A percentile compares a stretch with the other conserved stretches of the same genome.
Conservation (phyloP, 768 basidiomycete species). For the Pleurotus salmoneostramineus region DNA sequence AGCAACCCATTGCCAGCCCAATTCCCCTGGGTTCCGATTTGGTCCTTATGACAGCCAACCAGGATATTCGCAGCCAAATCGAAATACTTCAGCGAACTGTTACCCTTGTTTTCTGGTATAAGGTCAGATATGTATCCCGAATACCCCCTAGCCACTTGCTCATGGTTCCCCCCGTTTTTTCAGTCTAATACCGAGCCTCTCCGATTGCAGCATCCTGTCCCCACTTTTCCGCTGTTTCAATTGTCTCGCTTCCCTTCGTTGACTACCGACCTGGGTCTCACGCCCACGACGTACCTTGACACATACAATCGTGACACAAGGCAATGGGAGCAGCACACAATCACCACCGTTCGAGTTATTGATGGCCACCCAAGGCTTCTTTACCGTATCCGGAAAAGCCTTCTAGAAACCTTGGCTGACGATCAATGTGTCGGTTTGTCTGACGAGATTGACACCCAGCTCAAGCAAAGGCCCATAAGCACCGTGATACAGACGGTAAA, state of each 20-base stretch:
- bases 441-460: slow-evolving; percentile 48
- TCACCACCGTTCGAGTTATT: slow-evolving; percentile 55
- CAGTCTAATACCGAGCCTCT: slow-evolving; percentile 54
- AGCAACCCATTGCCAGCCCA: neutral
- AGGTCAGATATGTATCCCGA: neutral
- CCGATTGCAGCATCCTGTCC: slow-evolving; percentile 50
- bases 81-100: slow-evolving; percentile 13
- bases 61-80: slow-evolving; percentile 10
- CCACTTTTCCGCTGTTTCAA: slow-evolving; percentile 65
- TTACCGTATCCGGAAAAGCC: slow-evolving; percentile 55
- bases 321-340: slow-evolving; percentile 68
- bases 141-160: neutral
- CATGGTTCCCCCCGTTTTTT: neutral
- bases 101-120: slow-evolving; percentile 15
- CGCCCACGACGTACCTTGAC: slow-evolving; percentile 52
- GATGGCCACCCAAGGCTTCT: slow-evolving; percentile 57
- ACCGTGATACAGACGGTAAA: neutral
- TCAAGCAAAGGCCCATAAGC: neutral
- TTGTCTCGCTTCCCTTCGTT: slow-evolving; percentile 49
- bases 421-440: slow-evolving; percentile 52
- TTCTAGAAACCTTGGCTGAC: slow-evolving; percentile 54
- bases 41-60: slow-evolving; percentile 3
- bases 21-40: slow-evolving; percentile 4
- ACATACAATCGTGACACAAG: slow-evolving; percentile 48
- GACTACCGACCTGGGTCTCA: slow-evolving; percentile 51